Base-by-base conservation (phyloP, 208 protist genomes). In the Vickermania spadyakhi region DNA sequence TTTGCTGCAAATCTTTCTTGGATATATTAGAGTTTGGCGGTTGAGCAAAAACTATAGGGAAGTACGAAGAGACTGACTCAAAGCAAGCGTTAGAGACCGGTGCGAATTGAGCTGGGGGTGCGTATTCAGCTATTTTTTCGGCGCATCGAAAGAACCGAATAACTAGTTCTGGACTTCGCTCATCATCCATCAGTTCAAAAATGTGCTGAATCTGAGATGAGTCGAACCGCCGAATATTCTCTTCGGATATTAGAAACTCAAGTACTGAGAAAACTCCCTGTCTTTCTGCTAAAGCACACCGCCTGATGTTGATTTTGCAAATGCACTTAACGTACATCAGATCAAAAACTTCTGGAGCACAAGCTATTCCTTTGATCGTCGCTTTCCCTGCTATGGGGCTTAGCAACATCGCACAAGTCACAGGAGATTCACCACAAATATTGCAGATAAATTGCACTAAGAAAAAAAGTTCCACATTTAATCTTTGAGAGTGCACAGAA, bases 11-110 rank as follows among this genome's bases (percentile, higher is more conserved):
- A 4, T 88, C 79, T 2, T 77, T 56, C 61, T 84, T 84, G 18
- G 76, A 89, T 13, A 94, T 79, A 2, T 14, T 27, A 62, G 83
- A 91, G 25, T 69, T 74, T 1, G 70, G 72, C 7, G 83, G 81
- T 51, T 80, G 76, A 7, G 72, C 76, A 68, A 91, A 94, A 26
- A 91, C 70, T 2, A 94, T 68, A 31, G 86, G 86, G 68, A 94
- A 94, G 58, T 94, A 94, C 60, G 77, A 87, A 7, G 86, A 77
- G 27, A 91, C 7, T 57, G 72, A 85, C 25, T 91, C 86, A 58
- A 94, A 94, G 52, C 77, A 89, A 26, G 84, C 77, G 14, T 80
- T 59, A 2, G 61, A 51, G n/a, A 86, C 62, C 11, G 61, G 45
- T 22, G 29, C 52, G 14, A 89, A 72, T 11, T 56, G 59, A 26